Evolutionary conservation across 2,329 filamentous ascomycete species (phyloP).

Genomic region (Tolypocladium guangdongense): DNA sequence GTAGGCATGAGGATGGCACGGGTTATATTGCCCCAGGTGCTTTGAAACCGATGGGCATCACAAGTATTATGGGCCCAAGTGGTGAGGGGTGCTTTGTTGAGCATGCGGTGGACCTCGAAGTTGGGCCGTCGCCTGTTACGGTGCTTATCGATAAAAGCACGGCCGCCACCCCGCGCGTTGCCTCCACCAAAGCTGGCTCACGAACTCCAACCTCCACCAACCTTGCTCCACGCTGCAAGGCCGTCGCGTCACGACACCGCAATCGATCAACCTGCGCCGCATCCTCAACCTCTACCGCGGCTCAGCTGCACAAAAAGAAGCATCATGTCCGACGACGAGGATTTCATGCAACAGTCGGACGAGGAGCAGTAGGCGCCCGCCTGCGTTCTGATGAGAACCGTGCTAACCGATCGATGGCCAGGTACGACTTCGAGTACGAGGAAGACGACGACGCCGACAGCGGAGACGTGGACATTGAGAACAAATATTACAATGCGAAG

Average conservation of each 20-base stretch:
- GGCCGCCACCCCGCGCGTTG: neutral
- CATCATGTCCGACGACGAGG: constrained; percentile 40
- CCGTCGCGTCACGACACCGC: neutral
- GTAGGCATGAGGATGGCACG: no score
- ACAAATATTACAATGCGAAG: constrained; percentile 99
- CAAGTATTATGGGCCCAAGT: no score
- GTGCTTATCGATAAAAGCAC: neutral
- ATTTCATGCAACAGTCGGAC: constrained; percentile 38
- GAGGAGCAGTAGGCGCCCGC: constrained; percentile 28
- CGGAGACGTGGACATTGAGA: constrained; percentile 90
- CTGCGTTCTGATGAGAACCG: no score
- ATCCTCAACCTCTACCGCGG: constrained; percentile 3
- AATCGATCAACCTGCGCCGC: neutral
- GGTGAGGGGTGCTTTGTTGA: neutral
- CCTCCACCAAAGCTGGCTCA: neutral
- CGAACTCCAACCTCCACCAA: neutral
- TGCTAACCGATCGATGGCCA: no score
- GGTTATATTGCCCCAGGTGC: no score
- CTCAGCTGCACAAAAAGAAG: neutral
- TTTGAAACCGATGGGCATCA: no score
- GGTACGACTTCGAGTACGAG: constrained; percentile 96
- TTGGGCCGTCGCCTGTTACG: no score
- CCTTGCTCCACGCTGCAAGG: neutral
- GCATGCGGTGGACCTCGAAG: no score
- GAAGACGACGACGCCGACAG: constrained; percentile 81